phyloP scores from a whole-genome alignment of 2,329 filamentous ascomycete species.

The Colletotrichum liriopes region DNA sequence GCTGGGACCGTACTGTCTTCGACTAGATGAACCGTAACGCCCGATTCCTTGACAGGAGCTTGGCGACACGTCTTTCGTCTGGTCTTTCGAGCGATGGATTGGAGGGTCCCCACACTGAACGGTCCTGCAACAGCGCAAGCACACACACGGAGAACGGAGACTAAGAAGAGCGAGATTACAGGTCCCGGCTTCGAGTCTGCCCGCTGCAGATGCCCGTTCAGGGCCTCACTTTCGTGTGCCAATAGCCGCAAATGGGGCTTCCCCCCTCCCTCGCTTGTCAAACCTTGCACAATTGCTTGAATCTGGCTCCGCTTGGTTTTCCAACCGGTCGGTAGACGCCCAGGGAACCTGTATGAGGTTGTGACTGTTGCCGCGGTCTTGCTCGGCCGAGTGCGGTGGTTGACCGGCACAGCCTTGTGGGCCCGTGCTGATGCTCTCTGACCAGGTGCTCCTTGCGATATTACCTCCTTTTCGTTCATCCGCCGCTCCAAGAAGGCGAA shows the following conservation, averaged over 20 bases:
- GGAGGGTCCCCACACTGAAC: conserved; percentile 20
- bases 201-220: conserved; percentile 31
- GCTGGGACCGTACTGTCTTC: conserved; percentile 22
- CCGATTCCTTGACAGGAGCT: conserved; percentile 33
- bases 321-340: background rate
- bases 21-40: conserved; percentile 29
- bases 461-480: conserved; percentile 13
- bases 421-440: conserved; percentile 4
- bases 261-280: background rate
- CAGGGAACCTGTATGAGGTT: conserved; percentile 3
- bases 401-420: conserved; percentile 35
- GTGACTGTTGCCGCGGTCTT: background rate
- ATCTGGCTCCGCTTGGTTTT: background rate
- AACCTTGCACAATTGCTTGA: background rate
- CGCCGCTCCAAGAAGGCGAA: background rate
- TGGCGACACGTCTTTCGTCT: conserved; percentile 33
- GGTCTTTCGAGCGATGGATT: conserved; percentile 29
- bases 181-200: conserved; percentile 21
- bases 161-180: conserved; percentile 28
- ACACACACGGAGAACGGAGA: conserved; percentile 7
- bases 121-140: conserved; percentile 14
- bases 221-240: background rate
- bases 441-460: conserved; percentile 30
- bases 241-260: background rate
- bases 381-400: conserved; percentile 18